A percentile compares a stretch with the other conserved stretches of the same genome.
Evolutionary conservation across 2,329 filamentous ascomycete genomes (phyloP).

Genomic region (Fusarium sp.): DNA sequence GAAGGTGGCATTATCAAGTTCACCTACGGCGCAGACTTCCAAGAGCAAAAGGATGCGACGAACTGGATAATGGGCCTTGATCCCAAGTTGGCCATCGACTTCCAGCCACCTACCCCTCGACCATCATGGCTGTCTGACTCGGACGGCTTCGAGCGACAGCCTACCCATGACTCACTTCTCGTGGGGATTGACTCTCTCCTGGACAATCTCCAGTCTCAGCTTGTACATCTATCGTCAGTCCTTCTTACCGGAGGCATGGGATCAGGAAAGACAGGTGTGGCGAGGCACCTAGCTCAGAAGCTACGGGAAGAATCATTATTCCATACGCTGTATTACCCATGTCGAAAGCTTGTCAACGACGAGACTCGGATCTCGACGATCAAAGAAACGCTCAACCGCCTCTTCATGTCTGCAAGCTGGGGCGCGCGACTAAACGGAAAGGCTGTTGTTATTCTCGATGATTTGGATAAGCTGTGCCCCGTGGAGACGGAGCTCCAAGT

Average conservation of each 20-base stretch:
- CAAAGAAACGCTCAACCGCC: slow-evolving; percentile 85
- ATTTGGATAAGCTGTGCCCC: slow-evolving; percentile 92
- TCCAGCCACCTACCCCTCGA: slow-evolving; percentile 79
- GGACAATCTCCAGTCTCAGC: slow-evolving; percentile 77
- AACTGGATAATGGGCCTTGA: slow-evolving; percentile 86
- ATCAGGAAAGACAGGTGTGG: slow-evolving; percentile 87
- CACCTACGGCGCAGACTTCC: slow-evolving; percentile 60
- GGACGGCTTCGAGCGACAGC: slow-evolving; percentile 64
- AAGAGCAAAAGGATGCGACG: slow-evolving; percentile 61
- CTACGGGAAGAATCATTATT: slow-evolving; percentile 81
- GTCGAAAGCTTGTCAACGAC: slow-evolving; percentile 87
- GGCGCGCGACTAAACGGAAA: slow-evolving; percentile 87
- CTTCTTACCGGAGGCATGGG: slow-evolving; percentile 90
- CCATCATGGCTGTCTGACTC: slow-evolving; percentile 67
- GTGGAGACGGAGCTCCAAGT: slow-evolving; percentile 95
- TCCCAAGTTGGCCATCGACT: slow-evolving; percentile 76
- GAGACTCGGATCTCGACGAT: slow-evolving; percentile 91
- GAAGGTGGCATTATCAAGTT: slow-evolving; percentile 88
- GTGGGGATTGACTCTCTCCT: slow-evolving; percentile 88
- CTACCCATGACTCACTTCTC: slow-evolving; percentile 70
- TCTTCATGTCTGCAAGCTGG: slow-evolving; percentile 94
- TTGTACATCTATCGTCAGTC: slow-evolving; percentile 89
- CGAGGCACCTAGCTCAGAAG: slow-evolving; percentile 79
- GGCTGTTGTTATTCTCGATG: slow-evolving; percentile 88
- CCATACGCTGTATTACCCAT: slow-evolving; percentile 87